Conservation (phyloP, 2,329 filamentous ascomycete genomes). For the Boeremia exigua region DNA sequence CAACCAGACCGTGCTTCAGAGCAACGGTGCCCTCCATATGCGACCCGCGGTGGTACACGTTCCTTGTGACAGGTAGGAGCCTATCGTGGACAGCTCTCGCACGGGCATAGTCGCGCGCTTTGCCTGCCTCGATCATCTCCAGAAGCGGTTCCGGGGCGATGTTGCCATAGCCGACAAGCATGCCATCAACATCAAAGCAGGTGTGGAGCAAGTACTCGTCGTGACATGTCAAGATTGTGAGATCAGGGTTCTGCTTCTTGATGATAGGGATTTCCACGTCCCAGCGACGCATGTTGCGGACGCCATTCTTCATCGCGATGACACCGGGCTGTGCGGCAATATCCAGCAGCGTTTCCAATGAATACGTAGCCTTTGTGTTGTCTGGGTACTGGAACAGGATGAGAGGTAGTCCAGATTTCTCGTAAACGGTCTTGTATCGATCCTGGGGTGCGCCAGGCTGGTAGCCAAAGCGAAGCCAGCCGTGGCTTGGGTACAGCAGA, state of each 20-base stretch:
- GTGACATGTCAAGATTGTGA: constrained; percentile 60
- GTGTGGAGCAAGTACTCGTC: constrained; percentile 62
- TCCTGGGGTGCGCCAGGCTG: constrained; percentile 61
- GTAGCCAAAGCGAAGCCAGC: constrained; percentile 63
- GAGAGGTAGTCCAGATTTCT: constrained; percentile 57
- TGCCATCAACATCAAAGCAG: constrained; percentile 59
- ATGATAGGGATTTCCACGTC: constrained; percentile 63
- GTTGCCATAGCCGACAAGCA: constrained; percentile 62
- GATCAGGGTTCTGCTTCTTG: constrained; percentile 55
- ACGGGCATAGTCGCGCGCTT: constrained; percentile 56
- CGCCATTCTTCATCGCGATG: constrained; percentile 64
- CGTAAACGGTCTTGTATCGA: constrained; percentile 59
- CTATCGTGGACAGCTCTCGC: constrained; percentile 59
- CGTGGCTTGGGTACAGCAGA: constrained; percentile 60
- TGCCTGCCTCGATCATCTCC: constrained; percentile 59
- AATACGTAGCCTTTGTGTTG: constrained; percentile 61
- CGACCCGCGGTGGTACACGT: constrained; percentile 61
- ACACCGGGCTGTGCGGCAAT: constrained; percentile 60
- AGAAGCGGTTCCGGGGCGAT: constrained; percentile 59
- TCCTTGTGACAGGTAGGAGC: constrained; percentile 59
- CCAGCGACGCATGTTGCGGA: constrained; percentile 64
- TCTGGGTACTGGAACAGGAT: constrained; percentile 63
- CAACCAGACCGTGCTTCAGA: constrained; percentile 60
- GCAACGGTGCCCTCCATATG: constrained; percentile 62
- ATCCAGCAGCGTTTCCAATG: constrained; percentile 59